Evolutionary conservation across 2,329 filamentous ascomycete species (phyloP), one percentile per base, ranked within the genome.

Genomic region (Fusarium graminum): DNA sequence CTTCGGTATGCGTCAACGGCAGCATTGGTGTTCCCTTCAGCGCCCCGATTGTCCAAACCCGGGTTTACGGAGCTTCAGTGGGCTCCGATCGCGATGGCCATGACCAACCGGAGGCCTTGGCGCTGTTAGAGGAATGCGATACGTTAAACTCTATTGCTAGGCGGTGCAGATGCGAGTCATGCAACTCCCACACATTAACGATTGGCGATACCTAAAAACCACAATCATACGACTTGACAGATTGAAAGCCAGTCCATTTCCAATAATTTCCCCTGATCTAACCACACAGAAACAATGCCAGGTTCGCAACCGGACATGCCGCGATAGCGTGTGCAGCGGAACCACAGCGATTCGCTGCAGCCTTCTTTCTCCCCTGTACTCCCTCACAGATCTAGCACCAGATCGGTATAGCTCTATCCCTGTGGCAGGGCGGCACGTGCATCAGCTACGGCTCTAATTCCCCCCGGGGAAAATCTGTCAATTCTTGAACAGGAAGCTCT

Each of bases 391-490:
- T 28, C 51, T 57, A 58, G 36, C 28, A 29, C 40, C 10, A 16
- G 11, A 45, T 17, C 4, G 26, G 59, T 29, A 39, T 63, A 63
- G 59, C 22, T 26, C 34, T 7, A 8, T 11, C 32, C 32, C 39
- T 63, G 43, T 62, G 28, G 50, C 39, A 38, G 49, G 36, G 22
- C 28, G 49, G 51, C 59, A 63, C 59, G 59, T 63, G 59, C 59
- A 57, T 39, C 28, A 9, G 2, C 6, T 25, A 16, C 12, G 26
- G 19, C 34, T 36, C 2, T n/a, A 7, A 16, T 11, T n/a, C 13
- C 26, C 14, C 57, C 34, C 32, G 59, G 59, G 40, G 52, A 38
- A 57, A 63, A 41, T 41, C 54, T 46, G 40, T 46, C 39, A 43
- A 43, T 28, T 26, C 34, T 43, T 17, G 47, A 56, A 36, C 50